Conservation (phyloP, 768 basidiomycete species). For the Russula dissimulans region DNA sequence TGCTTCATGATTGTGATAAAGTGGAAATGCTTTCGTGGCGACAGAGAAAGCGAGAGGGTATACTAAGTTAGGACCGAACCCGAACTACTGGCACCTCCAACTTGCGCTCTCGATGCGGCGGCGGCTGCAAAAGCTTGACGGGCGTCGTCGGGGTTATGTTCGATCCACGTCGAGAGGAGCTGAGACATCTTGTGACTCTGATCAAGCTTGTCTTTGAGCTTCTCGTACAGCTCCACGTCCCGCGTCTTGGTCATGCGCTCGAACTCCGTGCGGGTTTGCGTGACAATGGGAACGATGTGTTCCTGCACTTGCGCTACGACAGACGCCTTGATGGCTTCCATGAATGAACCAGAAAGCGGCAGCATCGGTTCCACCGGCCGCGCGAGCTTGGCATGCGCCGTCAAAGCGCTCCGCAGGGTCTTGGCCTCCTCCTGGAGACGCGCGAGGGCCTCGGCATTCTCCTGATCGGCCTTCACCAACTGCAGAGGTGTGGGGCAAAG, state of each 20-base stretch:
- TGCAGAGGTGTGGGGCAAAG: background rate
- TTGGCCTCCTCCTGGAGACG: slow-evolving; percentile 6
- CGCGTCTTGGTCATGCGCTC: background rate
- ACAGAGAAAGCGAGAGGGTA: too few relatives aligned
- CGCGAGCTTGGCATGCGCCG: background rate
- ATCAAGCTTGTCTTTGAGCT: slow-evolving; percentile 4
- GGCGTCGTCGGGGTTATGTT: slow-evolving; percentile 2
- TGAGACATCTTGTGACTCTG: slow-evolving; percentile 10
- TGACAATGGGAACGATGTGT: slow-evolving; percentile 5
- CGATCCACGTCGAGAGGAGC: slow-evolving; percentile 8
- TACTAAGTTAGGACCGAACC: background rate
- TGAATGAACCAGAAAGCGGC: slow-evolving; percentile 1
- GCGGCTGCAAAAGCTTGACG: background rate
- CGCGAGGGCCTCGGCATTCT: slow-evolving; percentile 4
- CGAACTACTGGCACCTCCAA: background rate
- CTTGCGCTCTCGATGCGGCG: background rate
- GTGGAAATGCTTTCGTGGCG: too few relatives aligned
- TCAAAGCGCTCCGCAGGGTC: background rate
- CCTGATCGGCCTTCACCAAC: slow-evolving; percentile 11
- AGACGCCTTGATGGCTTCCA: slow-evolving; percentile 5
- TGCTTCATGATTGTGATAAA: too few relatives aligned
- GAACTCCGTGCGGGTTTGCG: background rate
- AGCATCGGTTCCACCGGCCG: background rate
- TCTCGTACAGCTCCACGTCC: slow-evolving; percentile 13
- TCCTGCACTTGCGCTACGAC: background rate